Conservation (phyloP, 164 flowering plant species). For the Sedum album region DNA sequence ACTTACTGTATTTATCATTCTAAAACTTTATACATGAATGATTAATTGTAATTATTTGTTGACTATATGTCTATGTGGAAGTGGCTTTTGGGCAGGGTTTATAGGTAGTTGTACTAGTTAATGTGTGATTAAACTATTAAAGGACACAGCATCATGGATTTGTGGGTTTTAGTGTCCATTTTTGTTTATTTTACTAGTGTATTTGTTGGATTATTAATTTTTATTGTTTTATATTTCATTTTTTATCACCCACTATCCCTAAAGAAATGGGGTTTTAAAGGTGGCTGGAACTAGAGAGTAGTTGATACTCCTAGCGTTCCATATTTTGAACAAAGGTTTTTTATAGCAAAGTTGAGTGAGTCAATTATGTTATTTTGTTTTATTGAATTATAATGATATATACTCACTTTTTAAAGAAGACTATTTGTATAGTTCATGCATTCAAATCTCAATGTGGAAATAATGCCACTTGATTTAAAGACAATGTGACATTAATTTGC, state of each 20-base stretch:
- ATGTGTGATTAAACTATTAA: not conserved
- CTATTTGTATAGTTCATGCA: not conserved
- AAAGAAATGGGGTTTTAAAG: not conserved
- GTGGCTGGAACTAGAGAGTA: not conserved
- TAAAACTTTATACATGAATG: too few relatives aligned
- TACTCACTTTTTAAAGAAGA: too few relatives aligned
- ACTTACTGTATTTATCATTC: too few relatives aligned
- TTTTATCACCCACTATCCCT: not conserved
- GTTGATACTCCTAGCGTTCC: not conserved
- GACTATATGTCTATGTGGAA: not conserved
- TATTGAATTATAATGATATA: too few relatives aligned
- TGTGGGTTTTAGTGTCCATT: not conserved
- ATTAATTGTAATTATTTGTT: conserved; percentile 5
- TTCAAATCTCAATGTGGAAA: not conserved
- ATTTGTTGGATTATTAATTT: not conserved
- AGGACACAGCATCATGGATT: not conserved
- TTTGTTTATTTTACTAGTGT: not conserved
- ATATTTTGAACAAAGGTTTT: too few relatives aligned
- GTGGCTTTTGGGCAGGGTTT: conserved; percentile 6
- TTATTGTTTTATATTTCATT: not conserved
- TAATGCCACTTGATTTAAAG: not conserved
- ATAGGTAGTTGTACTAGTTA: not conserved
- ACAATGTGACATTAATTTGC: conserved; percentile 1
- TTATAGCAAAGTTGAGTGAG: too few relatives aligned
- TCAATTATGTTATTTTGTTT: too few relatives aligned